A percentile compares a stretch with the other conserved stretches of the same genome.
Conservation (phyloP, 2,329 filamentous ascomycete genomes). For the Fusarium sp. region DNA sequence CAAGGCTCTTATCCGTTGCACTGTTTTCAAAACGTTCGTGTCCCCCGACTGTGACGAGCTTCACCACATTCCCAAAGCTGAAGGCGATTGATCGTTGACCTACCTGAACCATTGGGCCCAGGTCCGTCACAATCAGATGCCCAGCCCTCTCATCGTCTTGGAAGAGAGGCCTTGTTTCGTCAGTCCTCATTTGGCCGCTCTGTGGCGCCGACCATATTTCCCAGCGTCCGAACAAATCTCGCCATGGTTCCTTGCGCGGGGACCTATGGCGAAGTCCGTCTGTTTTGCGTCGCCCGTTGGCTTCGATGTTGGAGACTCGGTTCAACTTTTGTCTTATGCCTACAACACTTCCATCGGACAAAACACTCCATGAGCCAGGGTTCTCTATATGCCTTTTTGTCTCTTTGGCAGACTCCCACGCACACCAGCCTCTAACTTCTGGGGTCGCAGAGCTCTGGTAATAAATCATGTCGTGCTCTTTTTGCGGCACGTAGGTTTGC, state of each 20-base stretch:
- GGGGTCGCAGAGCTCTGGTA: conserved; percentile 58
- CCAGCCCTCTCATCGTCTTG: conserved; percentile 57
- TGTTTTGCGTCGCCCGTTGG: conserved; percentile 28
- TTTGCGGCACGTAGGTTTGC: conserved; percentile 70
- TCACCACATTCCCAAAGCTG: conserved; percentile 78
- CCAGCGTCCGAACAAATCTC: conserved; percentile 58
- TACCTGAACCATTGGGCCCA: conserved; percentile 74
- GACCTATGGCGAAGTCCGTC: conserved; percentile 50
- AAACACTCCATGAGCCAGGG: conserved; percentile 74
- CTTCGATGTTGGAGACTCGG: conserved; percentile 21
- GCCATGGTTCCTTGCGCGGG: conserved; percentile 39
- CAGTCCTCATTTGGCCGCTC: conserved; percentile 58
- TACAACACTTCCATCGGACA: conserved; percentile 71
- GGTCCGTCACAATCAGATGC: conserved; percentile 72
- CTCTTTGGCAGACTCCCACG: conserved; percentile 66
- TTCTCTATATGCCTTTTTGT: conserved; percentile 67
- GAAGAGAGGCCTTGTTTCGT: conserved; percentile 62
- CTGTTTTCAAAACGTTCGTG: conserved; percentile 71
- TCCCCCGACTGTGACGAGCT: conserved; percentile 73
- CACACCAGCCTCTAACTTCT: conserved; percentile 59
- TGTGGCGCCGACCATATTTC: conserved; percentile 67
- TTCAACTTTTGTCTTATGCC: conserved; percentile 67
- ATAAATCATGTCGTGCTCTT: conserved; percentile 68
- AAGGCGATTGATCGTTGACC: conserved; percentile 76
- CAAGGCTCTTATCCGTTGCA: conserved; percentile 47